A percentile compares a stretch with the other conserved stretches of the same genome.
Evolutionary conservation across 495 filamentous ascomycete genomes (phyloP).

Genomic region (Aspergillus egyptiacus): DNA sequence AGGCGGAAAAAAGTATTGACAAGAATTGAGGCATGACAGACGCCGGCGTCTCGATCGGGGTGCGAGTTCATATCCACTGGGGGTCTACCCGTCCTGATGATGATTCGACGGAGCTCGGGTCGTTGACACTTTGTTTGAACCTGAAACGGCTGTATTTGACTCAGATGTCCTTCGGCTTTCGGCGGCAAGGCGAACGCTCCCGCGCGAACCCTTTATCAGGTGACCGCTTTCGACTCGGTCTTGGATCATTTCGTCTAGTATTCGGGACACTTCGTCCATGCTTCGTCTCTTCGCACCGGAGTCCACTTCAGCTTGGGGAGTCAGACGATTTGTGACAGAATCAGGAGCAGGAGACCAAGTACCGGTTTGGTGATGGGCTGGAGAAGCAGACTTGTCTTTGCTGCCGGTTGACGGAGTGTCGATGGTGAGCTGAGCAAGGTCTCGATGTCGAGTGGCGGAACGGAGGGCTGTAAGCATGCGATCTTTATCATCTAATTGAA

Average conservation of each 20-base stretch:
- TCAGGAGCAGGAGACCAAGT: constrained; percentile 4
- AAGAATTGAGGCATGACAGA: background rate
- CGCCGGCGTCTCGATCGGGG: background rate
- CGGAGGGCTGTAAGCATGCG: constrained; percentile 85
- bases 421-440: constrained; percentile 63
- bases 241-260: constrained; percentile 93
- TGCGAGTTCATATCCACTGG: background rate
- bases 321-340: constrained; percentile 15
- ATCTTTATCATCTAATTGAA: constrained; percentile 91
- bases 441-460: constrained; percentile 80
- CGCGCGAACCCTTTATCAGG: constrained; percentile 52
- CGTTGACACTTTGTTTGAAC: constrained; percentile 16
- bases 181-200: constrained; percentile 45
- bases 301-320: constrained; percentile 24
- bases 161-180: constrained; percentile 35
- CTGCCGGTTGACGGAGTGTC: constrained; percentile 34
- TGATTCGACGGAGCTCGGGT: background rate
- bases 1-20: constrained; percentile 15
- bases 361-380: background rate
- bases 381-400: constrained; percentile 27
- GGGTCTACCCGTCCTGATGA: background rate
- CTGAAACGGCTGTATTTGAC: constrained; percentile 23
- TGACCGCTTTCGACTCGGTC: constrained; percentile 69
- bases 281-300: constrained; percentile 56
- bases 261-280: constrained; percentile 81